Evolutionary conservation across 2,329 filamentous ascomycete species (phyloP).

Genomic region (Metarhizium anisopliae): DNA sequence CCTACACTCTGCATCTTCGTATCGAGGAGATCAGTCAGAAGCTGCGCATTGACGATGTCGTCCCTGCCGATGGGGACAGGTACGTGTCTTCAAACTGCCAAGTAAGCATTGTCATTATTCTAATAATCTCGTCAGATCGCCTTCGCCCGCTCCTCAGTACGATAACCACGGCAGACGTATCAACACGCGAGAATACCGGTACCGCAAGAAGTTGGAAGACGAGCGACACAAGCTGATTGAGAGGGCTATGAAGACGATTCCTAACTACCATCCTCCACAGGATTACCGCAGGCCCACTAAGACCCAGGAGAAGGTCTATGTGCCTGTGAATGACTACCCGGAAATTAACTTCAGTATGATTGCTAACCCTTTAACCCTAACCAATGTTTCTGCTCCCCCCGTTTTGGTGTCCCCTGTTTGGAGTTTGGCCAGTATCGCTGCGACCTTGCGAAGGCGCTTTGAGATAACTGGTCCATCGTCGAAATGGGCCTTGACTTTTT

Average conservation of each 20-base stretch:
- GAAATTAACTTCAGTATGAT: constrained; percentile 99
- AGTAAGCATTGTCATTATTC: not conserved
- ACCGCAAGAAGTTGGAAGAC: constrained; percentile 95
- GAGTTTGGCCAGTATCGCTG: constrained; percentile 36
- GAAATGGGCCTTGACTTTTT: constrained; percentile 11
- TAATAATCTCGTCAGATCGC: constrained; percentile 54
- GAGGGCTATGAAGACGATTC: constrained; percentile 98
- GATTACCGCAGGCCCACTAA: constrained; percentile 98
- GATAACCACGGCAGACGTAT: constrained; percentile 99
- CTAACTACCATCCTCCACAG: constrained; percentile 97
- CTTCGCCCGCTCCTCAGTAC: constrained; percentile 92
- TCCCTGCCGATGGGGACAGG: constrained; percentile 93
- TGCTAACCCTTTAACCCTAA: constrained; percentile 94
- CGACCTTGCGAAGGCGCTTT: constrained; percentile 20
- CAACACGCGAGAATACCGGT: constrained; percentile 97
- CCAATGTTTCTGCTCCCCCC: constrained; percentile 32
- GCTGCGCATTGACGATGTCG: constrained; percentile 96
- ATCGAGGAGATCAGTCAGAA: constrained; percentile 99
- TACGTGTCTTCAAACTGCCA: constrained; percentile 35
- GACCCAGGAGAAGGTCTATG: constrained; percentile 99
- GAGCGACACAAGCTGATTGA: constrained; percentile 98
- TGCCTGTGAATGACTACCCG: constrained; percentile 99
- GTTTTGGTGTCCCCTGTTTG: constrained; percentile 22
- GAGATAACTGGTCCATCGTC: constrained; percentile 24
- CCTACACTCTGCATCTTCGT: constrained; percentile 89